Base-by-base conservation (phyloP, 768 basidiomycete species). In the Agrocybe praecox region DNA sequence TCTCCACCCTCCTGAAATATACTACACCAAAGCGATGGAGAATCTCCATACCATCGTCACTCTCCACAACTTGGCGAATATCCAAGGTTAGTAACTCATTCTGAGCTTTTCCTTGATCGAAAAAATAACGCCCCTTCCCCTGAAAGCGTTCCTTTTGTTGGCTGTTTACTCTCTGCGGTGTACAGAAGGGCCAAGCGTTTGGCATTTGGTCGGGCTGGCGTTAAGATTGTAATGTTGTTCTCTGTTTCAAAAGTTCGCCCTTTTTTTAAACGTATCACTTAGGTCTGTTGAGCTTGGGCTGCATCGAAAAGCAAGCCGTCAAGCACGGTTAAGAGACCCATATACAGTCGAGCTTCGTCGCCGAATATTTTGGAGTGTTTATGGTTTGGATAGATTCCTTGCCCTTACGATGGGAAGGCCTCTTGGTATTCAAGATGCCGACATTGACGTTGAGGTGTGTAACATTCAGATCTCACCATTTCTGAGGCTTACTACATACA, bases 1-100 rank as follows among this genome's bases (percentile, higher is more conserved):
- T 9, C 57, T 68, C 23, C 67, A 67, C 47, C 64, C 63, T 46
- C 62, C 66, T 4, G 65, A 65, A 34, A 66, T 65, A 24, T 70
- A 68, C 58, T 52, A 57, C 14, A 49, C 55, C 2, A 52, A 57
- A 33, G 50, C 50, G 10, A 50, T 50, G 48, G 55, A 55, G 24
- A 49, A 48, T 49, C 21, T 52, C 8, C 49, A 57, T 23, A 52
- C 36, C n/a, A 57, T 57, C n/a, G 50, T 50, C 43, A 57, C 50
- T 22, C 47, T 57, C 18, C 48, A 57, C 24, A 57, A 57, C 24
- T 45, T 50, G 9, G 49, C 49, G 7, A 51, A 52, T 17, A 57
- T 52, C 29, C 55, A 51, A 46, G 55, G 55, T 46, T 18, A 6
- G 36, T 49, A 19, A 2, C 11, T 21, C 22, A 29, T 18, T 19